Conservation (phyloP, 139 green algal genomes). For the Nannochloris sp. region DNA sequence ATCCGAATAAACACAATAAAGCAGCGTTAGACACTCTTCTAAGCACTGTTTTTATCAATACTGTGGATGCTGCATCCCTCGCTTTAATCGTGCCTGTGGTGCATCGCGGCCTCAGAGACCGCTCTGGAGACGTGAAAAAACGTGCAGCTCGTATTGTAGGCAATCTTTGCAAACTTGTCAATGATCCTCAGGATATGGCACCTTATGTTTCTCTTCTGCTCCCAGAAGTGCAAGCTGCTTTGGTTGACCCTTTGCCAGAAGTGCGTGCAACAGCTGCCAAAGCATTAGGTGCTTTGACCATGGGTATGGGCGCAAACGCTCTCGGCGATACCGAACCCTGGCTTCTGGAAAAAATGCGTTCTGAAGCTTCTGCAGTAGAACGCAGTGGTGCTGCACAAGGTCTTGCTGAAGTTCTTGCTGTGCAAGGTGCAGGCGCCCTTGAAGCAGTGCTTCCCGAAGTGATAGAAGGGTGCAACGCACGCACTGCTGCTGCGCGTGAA, state of each 20-base stretch:
- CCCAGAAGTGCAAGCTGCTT: constrained; percentile 75
- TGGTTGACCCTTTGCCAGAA: constrained; percentile 93
- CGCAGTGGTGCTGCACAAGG: constrained; percentile 64
- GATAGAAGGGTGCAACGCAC: constrained; percentile 45
- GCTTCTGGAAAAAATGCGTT: constrained; percentile 73
- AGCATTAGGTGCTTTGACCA: constrained; percentile 76
- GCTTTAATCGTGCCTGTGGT: constrained; percentile 94
- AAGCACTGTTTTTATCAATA: constrained; percentile 91
- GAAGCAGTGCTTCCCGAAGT: constrained; percentile 82
- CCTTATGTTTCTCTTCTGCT: constrained; percentile 88
- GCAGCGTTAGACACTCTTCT: constrained; percentile 66
- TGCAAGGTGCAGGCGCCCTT: constrained; percentile 66
- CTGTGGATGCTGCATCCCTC: constrained; percentile 63
- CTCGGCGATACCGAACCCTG: constrained; percentile 77
- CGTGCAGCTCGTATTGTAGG: constrained; percentile 87
- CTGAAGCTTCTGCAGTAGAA: constrained; percentile 52
- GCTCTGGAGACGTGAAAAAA: constrained; percentile 89
- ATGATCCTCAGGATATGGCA: constrained; percentile 88
- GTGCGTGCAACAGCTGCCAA: constrained; percentile 70
- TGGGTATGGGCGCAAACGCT: constrained; percentile 66
- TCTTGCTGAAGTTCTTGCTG: constrained; percentile 82
- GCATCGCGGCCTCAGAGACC: constrained; percentile 77
- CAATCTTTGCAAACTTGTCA: constrained; percentile 89
- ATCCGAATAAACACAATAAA: constrained; percentile 71
- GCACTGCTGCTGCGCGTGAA: constrained; percentile 62